Evolutionary conservation across 164 flowering plant species (phyloP), one percentile per base, ranked within the genome.

Genomic region (Vitis rupestris): DNA sequence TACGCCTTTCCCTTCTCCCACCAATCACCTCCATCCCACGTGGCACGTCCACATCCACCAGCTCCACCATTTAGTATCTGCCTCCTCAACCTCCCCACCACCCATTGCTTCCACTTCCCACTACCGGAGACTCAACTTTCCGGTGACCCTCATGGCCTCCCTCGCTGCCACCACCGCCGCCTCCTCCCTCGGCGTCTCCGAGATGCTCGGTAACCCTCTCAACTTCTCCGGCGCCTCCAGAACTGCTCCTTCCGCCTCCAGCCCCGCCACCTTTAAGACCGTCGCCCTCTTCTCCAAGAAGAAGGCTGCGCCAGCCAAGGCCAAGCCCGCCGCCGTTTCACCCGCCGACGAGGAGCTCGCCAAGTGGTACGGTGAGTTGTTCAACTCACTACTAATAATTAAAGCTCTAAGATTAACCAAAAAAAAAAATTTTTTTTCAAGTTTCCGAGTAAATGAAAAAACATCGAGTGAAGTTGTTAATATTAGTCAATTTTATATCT

Each of bases 281-380:
- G 90, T 95, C 6, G 90, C 98, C 2, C 90, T 95, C 65, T 95
- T 95, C 87, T 81, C 85, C 59, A 90, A 81, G 87, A 93, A 93
- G 87, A 85, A 85, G 85, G 77, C 90, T 3, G 85, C 92, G 0
- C 68, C 86, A 10, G 14, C 89, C 17, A 88, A 89, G 77, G 11
- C 89, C 0, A 87, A 85, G 79, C 51, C 85, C 1, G 80, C 64
- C 1, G 47, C 90, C 13, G 85, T 77, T 15, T 31, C 87, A 16
- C 84, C 97, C 0, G 77, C 59, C 3, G 64, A 73, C 74, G 99
- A 95, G 3, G 99, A 95, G 87, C 99, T 95, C 81, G 93, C 99
- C 86, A 95, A 93, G 98, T 95, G 99, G 99, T 95, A 95, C 52
- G 99, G 98, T 94, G 62, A 78, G 98, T 79, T 1, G 2, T 30